Evolutionary conservation across 805 yeast genomes (phyloP).

Genomic region (Tetrapisispora nanseiensis): DNA sequence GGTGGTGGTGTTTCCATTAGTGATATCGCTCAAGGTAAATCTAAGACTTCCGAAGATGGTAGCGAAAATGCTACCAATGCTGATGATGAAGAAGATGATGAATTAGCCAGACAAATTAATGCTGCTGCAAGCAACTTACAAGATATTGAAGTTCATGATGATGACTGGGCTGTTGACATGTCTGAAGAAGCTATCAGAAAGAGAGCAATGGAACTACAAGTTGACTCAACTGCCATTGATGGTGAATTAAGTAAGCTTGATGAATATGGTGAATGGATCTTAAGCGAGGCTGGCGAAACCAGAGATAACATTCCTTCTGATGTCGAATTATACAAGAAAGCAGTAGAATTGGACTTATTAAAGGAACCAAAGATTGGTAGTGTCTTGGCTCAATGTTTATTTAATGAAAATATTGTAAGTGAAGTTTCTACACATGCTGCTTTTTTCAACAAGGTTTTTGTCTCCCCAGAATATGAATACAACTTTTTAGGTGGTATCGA

Average conservation of each 20-base stretch:
- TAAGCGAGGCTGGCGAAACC: conserved; percentile 38
- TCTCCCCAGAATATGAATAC: conserved; percentile 62
- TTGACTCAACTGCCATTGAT: conserved; percentile 35
- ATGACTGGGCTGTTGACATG: conserved; percentile 96
- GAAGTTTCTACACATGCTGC: conserved; percentile 76
- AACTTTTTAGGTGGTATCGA: conserved; percentile 94
- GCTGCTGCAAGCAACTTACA: conserved; percentile 72
- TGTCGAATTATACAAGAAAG: conserved; percentile 86
- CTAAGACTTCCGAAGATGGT: conserved; percentile 19
- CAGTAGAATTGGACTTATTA: conserved; percentile 64
- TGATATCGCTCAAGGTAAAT: conserved; percentile 57
- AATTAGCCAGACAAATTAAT: conserved; percentile 64
- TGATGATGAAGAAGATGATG: conserved; percentile 53
- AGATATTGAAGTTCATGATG: conserved; percentile 65
- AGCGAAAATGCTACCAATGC: conserved; percentile 23
- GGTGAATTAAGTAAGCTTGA: conserved; percentile 45
- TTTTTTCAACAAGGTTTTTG: conserved; percentile 60
- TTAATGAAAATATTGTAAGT: conserved; percentile 63
- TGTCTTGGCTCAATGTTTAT: conserved; percentile 85
- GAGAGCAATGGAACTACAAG: conserved; percentile 82
- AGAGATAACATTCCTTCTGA: conserved; percentile 64
- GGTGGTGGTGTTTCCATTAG: conserved; percentile 79
- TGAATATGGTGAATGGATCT: conserved; percentile 84
- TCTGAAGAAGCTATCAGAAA: conserved; percentile 91
- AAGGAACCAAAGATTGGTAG: conserved; percentile 70